Evolutionary conservation across 73 alveolate species (phyloP).

Genomic region (Urostyla sp.): DNA sequence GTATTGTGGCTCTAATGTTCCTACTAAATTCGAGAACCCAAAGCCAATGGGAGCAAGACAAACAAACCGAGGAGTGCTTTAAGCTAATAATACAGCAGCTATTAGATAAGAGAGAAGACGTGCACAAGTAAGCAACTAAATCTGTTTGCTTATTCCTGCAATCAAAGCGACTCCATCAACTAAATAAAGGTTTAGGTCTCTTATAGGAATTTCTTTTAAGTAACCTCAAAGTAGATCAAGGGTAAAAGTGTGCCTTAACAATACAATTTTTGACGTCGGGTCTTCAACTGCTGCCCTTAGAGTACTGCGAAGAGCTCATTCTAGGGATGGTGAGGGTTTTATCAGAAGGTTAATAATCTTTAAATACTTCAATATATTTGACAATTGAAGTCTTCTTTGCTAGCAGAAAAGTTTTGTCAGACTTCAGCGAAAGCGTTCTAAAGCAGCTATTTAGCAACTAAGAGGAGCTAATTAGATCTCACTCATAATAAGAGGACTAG

Average conservation of each 20-base stretch:
- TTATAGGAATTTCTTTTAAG: slow-evolving; percentile 5
- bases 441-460: slow-evolving; percentile 31
- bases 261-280: slow-evolving; percentile 48
- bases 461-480: slow-evolving; percentile 17
- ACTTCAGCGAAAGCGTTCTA: slow-evolving; percentile 21
- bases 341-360: slow-evolving; percentile 34
- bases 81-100: slow-evolving; percentile 9
- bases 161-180: slow-evolving; percentile 33
- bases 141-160: slow-evolving; percentile 48
- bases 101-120: slow-evolving; percentile 48
- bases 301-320: slow-evolving; percentile 21
- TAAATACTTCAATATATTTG: slow-evolving; percentile 52
- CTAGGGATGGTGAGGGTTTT: slow-evolving; percentile 18
- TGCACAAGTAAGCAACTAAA: slow-evolving; percentile 49
- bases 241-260: neutral
- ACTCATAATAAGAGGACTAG: slow-evolving; percentile 42
- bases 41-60: slow-evolving; percentile 53
- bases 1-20: slow-evolving; percentile 56
- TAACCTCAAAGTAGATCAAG: slow-evolving; percentile 2
- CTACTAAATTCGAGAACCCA: slow-evolving; percentile 63
- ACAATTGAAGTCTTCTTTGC: slow-evolving; percentile 68
- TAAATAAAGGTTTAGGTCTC: slow-evolving; percentile 22
- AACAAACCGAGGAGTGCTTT: slow-evolving; percentile 37
- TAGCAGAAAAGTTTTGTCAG: slow-evolving; percentile 3
- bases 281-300: slow-evolving; percentile 53